phyloP scores from a whole-genome alignment of 768 basidiomycete species.

The Auricularia heimuer region DNA sequence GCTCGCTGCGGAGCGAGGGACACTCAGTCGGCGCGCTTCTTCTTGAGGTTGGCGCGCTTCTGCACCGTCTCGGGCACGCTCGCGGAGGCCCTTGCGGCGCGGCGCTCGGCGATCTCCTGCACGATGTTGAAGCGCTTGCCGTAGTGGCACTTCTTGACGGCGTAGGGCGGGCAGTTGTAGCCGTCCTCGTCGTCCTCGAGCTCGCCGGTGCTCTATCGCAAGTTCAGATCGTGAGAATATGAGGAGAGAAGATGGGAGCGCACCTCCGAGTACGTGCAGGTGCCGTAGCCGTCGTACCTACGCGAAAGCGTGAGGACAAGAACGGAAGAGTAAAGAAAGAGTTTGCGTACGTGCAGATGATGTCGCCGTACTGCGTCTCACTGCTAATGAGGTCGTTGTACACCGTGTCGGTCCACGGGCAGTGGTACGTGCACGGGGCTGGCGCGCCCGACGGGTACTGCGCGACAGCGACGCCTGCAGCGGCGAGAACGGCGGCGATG shows the following conservation, averaged over 20 bases:
- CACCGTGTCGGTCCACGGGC: background rate
- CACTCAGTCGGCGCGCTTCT: background rate
- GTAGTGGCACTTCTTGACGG: background rate
- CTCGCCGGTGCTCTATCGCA: background rate
- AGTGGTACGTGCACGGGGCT: background rate
- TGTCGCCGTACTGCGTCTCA: background rate
- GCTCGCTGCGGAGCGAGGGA: too few species aligned
- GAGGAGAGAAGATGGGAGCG: background rate
- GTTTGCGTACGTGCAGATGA: background rate
- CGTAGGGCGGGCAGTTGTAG: background rate
- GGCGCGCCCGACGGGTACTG: background rate
- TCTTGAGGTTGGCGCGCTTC: background rate
- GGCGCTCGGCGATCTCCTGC: background rate
- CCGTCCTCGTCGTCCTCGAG: background rate
- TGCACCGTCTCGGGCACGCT: background rate
- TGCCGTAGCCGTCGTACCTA: background rate
- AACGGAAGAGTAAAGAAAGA: background rate
- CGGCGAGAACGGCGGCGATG: background rate
- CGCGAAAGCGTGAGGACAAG: background rate
- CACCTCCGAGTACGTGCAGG: background rate
- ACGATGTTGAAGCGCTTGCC: background rate
- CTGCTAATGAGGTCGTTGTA: background rate
- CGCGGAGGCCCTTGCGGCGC: background rate
- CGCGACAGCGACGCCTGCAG: background rate
- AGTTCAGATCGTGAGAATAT: background rate